Evolutionary conservation across 2,329 filamentous ascomycete genomes (phyloP).

Genomic region (Pseudogymnoascus verrucosus): DNA sequence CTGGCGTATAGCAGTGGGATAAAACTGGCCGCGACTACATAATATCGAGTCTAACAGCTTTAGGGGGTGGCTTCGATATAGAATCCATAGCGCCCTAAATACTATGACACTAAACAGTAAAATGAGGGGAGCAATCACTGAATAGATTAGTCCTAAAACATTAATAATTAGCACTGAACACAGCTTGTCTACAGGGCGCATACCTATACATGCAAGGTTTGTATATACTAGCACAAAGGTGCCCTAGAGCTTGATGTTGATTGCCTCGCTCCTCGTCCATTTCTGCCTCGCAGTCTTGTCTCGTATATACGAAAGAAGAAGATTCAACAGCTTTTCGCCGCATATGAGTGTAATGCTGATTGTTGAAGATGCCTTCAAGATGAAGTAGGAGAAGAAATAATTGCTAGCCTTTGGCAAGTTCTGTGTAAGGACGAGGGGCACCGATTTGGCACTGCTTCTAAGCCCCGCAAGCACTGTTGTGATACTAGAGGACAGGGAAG

Average conservation of each 20-base stretch:
- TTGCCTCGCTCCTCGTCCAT: neutral
- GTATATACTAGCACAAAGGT: slow-evolving; percentile 69
- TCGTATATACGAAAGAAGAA: neutral
- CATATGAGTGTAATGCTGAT: slow-evolving; percentile 14
- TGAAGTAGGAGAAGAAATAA: slow-evolving; percentile 22
- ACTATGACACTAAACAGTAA: slow-evolving; percentile 84
- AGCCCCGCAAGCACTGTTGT: slow-evolving; percentile 43
- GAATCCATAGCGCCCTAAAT: slow-evolving; percentile 80
- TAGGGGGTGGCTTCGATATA: slow-evolving; percentile 28
- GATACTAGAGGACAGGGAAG: slow-evolving; percentile 54
- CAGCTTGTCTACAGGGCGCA: slow-evolving; percentile 9
- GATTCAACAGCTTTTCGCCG: slow-evolving; percentile 10
- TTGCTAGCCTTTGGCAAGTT: slow-evolving; percentile 19
- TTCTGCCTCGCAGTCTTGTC: slow-evolving; percentile 8
- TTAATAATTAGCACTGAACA: slow-evolving; percentile 10
- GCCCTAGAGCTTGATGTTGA: slow-evolving; percentile 34
- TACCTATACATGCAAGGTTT: slow-evolving; percentile 15
- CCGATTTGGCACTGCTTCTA: neutral
- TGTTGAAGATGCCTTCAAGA: slow-evolving; percentile 16
- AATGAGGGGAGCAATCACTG: slow-evolving; percentile 77
- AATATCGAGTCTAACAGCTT: neutral
- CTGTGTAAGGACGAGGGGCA: slow-evolving; percentile 3
- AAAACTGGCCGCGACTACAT: slow-evolving; percentile 62
- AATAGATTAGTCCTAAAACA: slow-evolving; percentile 62
- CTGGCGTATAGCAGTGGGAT: slow-evolving; percentile 17